Evolutionary conservation across 2,329 filamentous ascomycete species (phyloP).

Genomic region (Calonectria naviculata): DNA sequence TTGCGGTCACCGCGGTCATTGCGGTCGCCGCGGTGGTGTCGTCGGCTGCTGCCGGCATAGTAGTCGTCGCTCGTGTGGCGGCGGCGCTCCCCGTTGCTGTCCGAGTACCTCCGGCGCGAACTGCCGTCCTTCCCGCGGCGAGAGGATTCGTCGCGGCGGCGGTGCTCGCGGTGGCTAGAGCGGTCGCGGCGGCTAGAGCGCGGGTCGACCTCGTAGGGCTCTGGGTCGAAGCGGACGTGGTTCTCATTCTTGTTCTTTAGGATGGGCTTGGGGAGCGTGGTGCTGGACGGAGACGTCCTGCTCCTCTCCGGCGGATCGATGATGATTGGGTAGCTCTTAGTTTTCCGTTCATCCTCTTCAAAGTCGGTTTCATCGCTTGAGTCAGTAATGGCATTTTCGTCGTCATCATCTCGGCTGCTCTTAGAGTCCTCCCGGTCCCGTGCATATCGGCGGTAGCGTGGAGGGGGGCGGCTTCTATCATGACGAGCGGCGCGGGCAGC

Average conservation of each 20-base stretch:
- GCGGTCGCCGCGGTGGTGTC: constrained; percentile 51
- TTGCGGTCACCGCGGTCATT: background rate
- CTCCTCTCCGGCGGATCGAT: constrained; percentile 48
- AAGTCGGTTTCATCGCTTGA: constrained; percentile 44
- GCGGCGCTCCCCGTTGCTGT: constrained; percentile 35
- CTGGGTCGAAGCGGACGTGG: constrained; percentile 64
- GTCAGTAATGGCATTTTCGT: constrained; percentile 44
- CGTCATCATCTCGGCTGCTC: constrained; percentile 47
- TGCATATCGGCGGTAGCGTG: constrained; percentile 23
- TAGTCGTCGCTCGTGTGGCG: constrained; percentile 50
- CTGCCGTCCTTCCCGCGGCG: constrained; percentile 36
- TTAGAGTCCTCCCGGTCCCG: constrained; percentile 44
- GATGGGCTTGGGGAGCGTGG: constrained; percentile 65
- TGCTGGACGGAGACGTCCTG: constrained; percentile 49
- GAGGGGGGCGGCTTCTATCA: constrained; percentile 16
- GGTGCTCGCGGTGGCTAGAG: constrained; percentile 18
- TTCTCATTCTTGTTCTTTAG: constrained; percentile 70
- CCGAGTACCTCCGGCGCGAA: constrained; percentile 40
- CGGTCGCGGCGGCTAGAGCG: constrained; percentile 28
- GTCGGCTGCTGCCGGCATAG: constrained; percentile 39
- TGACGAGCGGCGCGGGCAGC: constrained; percentile 54
- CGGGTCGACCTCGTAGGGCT: constrained; percentile 57
- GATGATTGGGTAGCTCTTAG: constrained; percentile 49
- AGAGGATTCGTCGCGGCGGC: constrained; percentile 27
- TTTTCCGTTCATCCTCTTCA: constrained; percentile 46